Evolutionary conservation across 352 stramenopile genomes (phyloP).

Genomic region (Thraustochytrium sp.): DNA sequence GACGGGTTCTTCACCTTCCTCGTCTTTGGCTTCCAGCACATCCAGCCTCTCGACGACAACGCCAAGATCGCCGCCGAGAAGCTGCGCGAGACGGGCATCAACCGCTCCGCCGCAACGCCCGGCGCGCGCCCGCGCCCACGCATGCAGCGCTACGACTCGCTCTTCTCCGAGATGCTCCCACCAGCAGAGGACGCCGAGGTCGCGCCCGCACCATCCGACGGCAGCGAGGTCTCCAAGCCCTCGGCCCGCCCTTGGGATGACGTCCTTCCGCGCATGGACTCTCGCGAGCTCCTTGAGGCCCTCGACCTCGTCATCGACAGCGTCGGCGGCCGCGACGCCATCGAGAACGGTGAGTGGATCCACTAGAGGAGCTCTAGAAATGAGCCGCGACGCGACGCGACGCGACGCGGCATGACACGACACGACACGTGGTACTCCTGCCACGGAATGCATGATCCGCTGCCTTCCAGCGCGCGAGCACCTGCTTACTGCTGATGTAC

Average conservation of each 20-base stretch:
- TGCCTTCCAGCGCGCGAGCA: no score
- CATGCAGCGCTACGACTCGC: background rate
- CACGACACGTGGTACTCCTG: no score
- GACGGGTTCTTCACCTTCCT: constrained; percentile 14
- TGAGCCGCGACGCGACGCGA: no score
- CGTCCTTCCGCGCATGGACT: constrained; percentile 2
- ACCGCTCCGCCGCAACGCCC: background rate
- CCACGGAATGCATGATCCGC: no score
- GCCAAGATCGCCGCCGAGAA: background rate
- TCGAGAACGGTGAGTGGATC: background rate
- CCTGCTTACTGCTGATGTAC: no score
- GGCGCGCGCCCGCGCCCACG: background rate
- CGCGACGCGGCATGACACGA: no score
- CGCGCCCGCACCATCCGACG: background rate
- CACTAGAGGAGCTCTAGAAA: no score
- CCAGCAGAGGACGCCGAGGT: background rate
- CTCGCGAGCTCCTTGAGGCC: background rate
- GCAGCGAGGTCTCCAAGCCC: background rate
- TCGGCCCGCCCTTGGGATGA: background rate
- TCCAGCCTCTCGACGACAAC: background rate
- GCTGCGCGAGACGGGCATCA: background rate
- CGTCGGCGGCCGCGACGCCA: background rate
- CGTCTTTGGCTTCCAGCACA: constrained; percentile 20
- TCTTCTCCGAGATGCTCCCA: constrained; percentile 9
- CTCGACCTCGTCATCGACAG: constrained; percentile 34